Conservation (phyloP, 2,329 filamentous ascomycete genomes). For the Chalaropsis thielavioides region DNA sequence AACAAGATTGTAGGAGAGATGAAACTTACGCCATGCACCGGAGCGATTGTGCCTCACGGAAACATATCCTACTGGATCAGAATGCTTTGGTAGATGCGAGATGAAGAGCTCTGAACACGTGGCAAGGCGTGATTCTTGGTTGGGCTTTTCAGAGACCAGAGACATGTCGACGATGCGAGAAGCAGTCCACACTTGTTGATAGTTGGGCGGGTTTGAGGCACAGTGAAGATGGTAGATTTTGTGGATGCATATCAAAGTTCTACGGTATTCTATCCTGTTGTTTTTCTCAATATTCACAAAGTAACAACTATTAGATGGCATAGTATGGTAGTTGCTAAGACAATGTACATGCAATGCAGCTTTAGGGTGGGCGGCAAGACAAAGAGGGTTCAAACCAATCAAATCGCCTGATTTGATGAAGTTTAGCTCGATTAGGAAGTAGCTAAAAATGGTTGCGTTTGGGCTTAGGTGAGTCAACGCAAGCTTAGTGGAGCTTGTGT, state of each 20-base stretch:
- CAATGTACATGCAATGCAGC: not conserved
- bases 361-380: not conserved
- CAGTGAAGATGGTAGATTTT: no score
- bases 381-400: slow-evolving; percentile 3
- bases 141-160: not conserved
- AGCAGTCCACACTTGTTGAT: no score
- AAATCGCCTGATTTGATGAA: slow-evolving; percentile 3
- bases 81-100: not conserved
- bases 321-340: not conserved
- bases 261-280: no score
- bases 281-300: no score
- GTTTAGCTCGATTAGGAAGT: not conserved
- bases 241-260: no score
- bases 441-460: not conserved
- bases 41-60: slow-evolving; percentile 9
- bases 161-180: not conserved
- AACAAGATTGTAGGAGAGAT: not conserved
- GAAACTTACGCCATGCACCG: slow-evolving; percentile 10
- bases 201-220: no score
- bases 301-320: not conserved
- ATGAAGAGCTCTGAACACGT: not conserved
- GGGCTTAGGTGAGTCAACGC: slow-evolving; percentile 12
- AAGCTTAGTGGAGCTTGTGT: slow-evolving; percentile 14
- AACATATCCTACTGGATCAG: slow-evolving; percentile 5
- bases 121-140: not conserved